Base-by-base conservation (phyloP, 345 rosid genomes). In the Nephelium lappaceum region DNA sequence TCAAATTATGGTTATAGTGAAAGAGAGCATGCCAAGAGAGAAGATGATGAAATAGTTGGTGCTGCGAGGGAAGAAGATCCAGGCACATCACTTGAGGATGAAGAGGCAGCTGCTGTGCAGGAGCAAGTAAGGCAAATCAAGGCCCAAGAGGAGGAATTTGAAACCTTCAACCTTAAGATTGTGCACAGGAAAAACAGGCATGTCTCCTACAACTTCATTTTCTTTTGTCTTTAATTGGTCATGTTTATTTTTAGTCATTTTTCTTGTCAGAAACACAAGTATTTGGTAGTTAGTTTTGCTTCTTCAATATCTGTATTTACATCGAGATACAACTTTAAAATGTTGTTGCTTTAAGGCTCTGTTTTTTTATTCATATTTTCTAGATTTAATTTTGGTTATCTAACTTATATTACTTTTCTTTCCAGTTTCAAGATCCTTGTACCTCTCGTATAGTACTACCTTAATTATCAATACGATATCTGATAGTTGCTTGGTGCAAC, bases 131-230 rank as follows among this genome's bases (percentile, higher is more conserved):
- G 94, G 86, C 99, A 97, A 86, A 97, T 97, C 82, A 94, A 91
- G 87, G 93, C 90, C 36, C 98, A 97, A 78, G 99, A 97, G 76
- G 99, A 93, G 78, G 99, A 97, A 83, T 97, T 94, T 84, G 99
- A 97, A 87, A 94, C 98, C 72, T 97, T 97, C 88, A 87, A 93
- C 85, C 97, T 97, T 60, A 93, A 93, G 89, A 92, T 97, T 71
- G 99, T 97, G 79, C 98, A 97, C 69, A 87, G 99, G 74, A 97
- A 94, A 88, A 97, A 97, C 93, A 94, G 98, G 99, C 85, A 91
- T 79, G 88, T 64, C 71, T 36, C 69, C 72, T 66, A 23, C 25
- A 57, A 63, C 42, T 74, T 78, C 71, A 11, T 73, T 55, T 19
- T 14, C 45, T 55, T 23, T 55, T 66, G 23, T 72, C 24, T 58